These are phyloP conservation scores for Alternaria arbusti DNA, from an alignment of 2,329 filamentous ascomycete genomes.

Conservation along the genomic window DNA sequence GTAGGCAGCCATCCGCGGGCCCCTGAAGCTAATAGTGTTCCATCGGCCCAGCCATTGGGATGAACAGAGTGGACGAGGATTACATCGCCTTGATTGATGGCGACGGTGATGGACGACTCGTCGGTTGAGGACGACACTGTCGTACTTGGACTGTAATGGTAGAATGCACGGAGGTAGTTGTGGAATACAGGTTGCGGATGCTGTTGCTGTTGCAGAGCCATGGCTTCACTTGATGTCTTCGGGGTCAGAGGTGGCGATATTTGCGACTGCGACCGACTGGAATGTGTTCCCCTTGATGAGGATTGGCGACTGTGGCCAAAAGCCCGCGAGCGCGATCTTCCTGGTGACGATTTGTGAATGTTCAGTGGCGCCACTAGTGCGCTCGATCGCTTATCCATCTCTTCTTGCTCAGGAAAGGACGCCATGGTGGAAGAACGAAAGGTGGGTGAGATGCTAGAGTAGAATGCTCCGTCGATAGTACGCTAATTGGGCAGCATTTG, in stretches of 20 bases:
- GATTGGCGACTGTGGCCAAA: slow-evolving; percentile 40
- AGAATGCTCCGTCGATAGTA: slow-evolving; percentile 7
- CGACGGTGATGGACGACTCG: slow-evolving; percentile 71
- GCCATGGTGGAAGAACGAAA: slow-evolving; percentile 29
- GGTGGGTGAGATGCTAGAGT: background rate
- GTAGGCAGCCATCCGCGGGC: slow-evolving; percentile 94
- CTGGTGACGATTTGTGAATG: slow-evolving; percentile 44
- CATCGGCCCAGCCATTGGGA: slow-evolving; percentile 98
- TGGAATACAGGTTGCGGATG: slow-evolving; percentile 74
- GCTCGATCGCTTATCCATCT: slow-evolving; percentile 43
- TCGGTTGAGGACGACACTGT: slow-evolving; percentile 79
- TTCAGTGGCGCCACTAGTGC: slow-evolving; percentile 46
- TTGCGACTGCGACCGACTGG: slow-evolving; percentile 53
- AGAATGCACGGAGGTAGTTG: slow-evolving; percentile 93
- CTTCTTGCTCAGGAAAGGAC: slow-evolving; percentile 33
- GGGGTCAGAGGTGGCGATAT: slow-evolving; percentile 82
- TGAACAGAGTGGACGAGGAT: slow-evolving; percentile 96
- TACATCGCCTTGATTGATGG: slow-evolving; percentile 88
- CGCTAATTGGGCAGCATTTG: slow-evolving; percentile 44
- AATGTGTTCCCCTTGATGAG: slow-evolving; percentile 40
- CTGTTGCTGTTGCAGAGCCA: slow-evolving; percentile 53
- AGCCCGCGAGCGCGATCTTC: slow-evolving; percentile 32
- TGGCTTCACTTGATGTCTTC: slow-evolving; percentile 69
- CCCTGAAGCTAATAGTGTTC: slow-evolving; percentile 84
- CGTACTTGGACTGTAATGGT: slow-evolving; percentile 83